These are phyloP conservation scores for Pythium sukuiense DNA, from an alignment of 352 stramenopile genomes.

Conservation along the genomic window DNA sequence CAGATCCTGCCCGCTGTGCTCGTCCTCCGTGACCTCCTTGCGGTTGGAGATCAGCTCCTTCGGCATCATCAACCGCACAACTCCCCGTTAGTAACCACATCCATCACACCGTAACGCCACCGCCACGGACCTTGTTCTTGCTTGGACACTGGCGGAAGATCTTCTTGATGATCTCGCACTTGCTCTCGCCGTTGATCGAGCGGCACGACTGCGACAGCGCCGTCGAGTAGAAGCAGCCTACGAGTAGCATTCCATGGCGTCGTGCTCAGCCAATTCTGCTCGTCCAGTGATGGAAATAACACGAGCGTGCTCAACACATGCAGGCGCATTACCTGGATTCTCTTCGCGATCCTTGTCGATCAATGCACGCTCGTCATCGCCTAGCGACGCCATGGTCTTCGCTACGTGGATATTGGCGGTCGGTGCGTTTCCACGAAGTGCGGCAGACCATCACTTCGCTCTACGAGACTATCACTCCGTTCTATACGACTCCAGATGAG, in stretches of 20 bases:
- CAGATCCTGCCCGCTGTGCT: slow-evolving; percentile 49
- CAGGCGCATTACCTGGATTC: slow-evolving; percentile 42
- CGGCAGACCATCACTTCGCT: slow-evolving; percentile 9
- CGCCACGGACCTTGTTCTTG: slow-evolving; percentile 40
- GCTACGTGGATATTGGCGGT: not conserved
- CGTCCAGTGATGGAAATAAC: not conserved
- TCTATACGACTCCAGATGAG: slow-evolving; percentile 10
- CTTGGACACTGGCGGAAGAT: slow-evolving; percentile 84
- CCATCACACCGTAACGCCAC: not conserved
- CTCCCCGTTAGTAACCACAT: no score
- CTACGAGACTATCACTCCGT: not conserved
- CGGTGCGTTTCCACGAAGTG: slow-evolving; percentile 8
- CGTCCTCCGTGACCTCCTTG: slow-evolving; percentile 76
- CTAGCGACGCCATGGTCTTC: slow-evolving; percentile 59
- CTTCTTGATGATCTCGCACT: slow-evolving; percentile 84
- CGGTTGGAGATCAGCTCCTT: slow-evolving; percentile 76
- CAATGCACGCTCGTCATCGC: slow-evolving; percentile 67
- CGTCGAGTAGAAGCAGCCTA: slow-evolving; percentile 82
- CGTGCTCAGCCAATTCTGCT: not conserved
- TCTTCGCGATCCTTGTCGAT: slow-evolving; percentile 73
- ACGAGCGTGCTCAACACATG: not conserved
- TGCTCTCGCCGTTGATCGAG: slow-evolving; percentile 82
- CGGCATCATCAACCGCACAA: not conserved
- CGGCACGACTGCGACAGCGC: slow-evolving; percentile 74
- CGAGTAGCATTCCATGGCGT: not conserved